Base-by-base conservation (phyloP, 345 rosid genomes). In the Hibiscus trionum region DNA sequence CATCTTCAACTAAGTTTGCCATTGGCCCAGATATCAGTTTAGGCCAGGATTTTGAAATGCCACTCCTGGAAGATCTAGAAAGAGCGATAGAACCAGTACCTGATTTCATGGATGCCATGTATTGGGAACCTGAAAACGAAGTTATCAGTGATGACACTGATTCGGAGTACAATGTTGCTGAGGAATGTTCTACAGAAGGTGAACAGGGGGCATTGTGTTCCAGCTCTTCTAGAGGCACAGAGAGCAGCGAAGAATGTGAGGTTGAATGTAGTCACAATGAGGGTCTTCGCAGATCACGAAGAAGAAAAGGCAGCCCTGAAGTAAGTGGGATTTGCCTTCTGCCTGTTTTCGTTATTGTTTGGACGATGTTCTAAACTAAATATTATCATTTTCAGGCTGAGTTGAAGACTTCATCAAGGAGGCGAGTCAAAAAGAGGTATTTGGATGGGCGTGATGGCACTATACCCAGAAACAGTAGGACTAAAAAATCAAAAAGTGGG, bases 81-180 rank as follows among this genome's bases (percentile, higher is more conserved):
- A 79, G 90, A 72, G 70, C 85, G 77, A 81, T 92, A 46, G 99
- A 90, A 77, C 99, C 98, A 39, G 79, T 84, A 67, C 93, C 94
- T 21, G 98, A 95, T 72, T 95, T 92, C 82, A 70, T 85, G 61
- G 99, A 95, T 85, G 87, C 91, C 71, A 72, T 92, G 81, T 92
- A 85, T 78, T 93, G 93, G 97, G 99, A 95, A 79, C 99, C 90
- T 21, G 99, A 88, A 80, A 88, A 74, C 77, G 95, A 88, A 77
- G 83, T 83, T 75, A 75, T 84, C 66, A 93, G 89, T 80, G 99
- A 90, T 44, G 94, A 93, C 74, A 87, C 71, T 78, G 98, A 93
- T 81, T 92, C 99, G 1, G 99, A 95, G 83, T 95, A 86, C 80
- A 88, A 93, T 75, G 89, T 85, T 44, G 73, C 88, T 3, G 97